Base-by-base conservation (phyloP, 208 protist genomes). In the Crithidia expoeki region DNA sequence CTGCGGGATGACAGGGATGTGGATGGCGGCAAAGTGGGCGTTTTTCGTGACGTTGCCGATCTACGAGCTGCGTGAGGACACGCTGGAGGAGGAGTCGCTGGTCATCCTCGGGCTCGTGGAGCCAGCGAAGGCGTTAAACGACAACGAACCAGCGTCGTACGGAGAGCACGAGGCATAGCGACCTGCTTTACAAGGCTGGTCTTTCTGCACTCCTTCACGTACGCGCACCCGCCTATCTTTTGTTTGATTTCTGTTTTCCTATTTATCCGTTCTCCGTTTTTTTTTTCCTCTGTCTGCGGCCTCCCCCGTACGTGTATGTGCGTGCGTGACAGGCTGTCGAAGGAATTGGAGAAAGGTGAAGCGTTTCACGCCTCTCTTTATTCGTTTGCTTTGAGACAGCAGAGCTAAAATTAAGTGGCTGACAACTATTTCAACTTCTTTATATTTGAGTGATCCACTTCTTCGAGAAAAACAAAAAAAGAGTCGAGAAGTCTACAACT, bases 1-100 rank as follows among this genome's bases (percentile, higher is more conserved):
- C 60, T 94, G 89, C 63, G 80, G 73, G 28, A 87, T 91, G 79
- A 92, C 79, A 28, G 85, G 84, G 21, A 66, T 88, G 51, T 78
- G 72, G 61, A 88, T 82, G 68, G 77, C 75, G 25, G 78, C 74
- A 30, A 94, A 94, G 79, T 94, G 89, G 89, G 67, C 74, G 42
- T 88, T 81, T 66, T 88, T 90, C 28, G 58, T 89, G 38, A 86
- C 73, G 4, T 2, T 74, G 38, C 74, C 81, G 21, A 86, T 89
- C 42, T 80, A 78, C 46, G 32, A 85, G 17, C 55, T 79, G 19
- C 79, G 79, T n/a, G 67, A 76, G 30, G 75, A 84, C 63, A 75
- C 73, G 36, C 67, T 81, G 36, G 76, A 85, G 59, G 76, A 86
- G 50, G 70, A 82, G 30, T 66, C 64, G 34, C 52, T 80, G 28